These are phyloP conservation scores for Tagetes patula DNA, from an alignment of 129 eudicot species.

Conservation along the genomic window DNA sequence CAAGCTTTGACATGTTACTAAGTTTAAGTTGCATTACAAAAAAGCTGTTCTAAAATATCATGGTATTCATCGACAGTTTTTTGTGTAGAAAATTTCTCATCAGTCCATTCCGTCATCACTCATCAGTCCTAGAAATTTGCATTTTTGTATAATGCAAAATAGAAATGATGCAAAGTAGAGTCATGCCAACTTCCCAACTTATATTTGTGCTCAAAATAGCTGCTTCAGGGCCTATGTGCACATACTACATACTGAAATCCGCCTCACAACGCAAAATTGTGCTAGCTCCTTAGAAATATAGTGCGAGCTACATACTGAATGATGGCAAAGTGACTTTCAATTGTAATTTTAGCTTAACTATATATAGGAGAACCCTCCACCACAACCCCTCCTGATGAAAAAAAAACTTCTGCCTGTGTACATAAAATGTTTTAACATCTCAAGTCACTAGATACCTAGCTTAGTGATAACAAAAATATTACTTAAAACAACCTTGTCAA, in stretches of 20 bases:
- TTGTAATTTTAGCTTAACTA: background rate
- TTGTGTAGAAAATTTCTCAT: background rate
- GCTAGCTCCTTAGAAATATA: background rate
- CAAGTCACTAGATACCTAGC: constrained; percentile 9
- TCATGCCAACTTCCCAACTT: constrained; percentile 1
- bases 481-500: constrained; percentile 1
- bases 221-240: background rate
- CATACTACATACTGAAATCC: background rate
- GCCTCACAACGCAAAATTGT: background rate
- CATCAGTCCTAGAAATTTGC: background rate
- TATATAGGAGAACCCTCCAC: background rate
- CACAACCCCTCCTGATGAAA: background rate
- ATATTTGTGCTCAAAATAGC: background rate
- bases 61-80: background rate
- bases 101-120: background rate
- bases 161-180: background rate
- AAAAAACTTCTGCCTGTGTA: background rate
- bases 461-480: background rate
- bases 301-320: background rate
- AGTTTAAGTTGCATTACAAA: background rate
- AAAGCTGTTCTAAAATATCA: background rate
- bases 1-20: background rate
- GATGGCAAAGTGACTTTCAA: background rate
- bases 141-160: background rate
- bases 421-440: background rate